phyloP scores from a whole-genome alignment of 768 basidiomycete species.

The Boletus rubescentipes region DNA sequence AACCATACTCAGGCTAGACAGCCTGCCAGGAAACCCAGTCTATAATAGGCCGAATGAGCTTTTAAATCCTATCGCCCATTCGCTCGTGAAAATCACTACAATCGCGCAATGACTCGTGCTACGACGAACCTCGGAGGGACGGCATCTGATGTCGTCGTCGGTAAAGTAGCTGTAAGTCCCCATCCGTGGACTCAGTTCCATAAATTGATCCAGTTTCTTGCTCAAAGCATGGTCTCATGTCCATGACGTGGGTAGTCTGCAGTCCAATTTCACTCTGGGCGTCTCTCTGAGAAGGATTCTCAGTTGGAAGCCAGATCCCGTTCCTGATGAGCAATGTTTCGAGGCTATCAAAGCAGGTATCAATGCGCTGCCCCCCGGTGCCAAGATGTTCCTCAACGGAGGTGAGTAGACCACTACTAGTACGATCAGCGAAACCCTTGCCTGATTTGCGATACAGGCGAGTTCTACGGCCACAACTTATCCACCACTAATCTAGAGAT shows the following conservation, averaged over 20 bases:
- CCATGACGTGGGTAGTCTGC: conserved; percentile 46
- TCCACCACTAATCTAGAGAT: conserved; percentile 48
- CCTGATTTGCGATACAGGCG: conserved; percentile 31
- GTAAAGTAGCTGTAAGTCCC: conserved; percentile 37
- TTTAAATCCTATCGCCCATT: background rate
- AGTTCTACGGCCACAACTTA: conserved; percentile 54
- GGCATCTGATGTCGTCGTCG: conserved; percentile 36
- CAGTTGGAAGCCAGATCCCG: conserved; percentile 44
- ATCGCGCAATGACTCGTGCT: conserved; percentile 26
- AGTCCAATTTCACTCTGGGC: background rate
- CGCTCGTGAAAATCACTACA: background rate
- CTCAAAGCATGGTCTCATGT: conserved; percentile 50
- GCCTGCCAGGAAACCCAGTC: background rate
- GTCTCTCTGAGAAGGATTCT: background rate
- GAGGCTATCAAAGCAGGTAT: conserved; percentile 57
- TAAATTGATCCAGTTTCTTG: background rate
- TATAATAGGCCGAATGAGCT: background rate
- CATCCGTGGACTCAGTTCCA: background rate
- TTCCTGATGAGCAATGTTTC: conserved; percentile 60
- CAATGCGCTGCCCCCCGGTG: conserved; percentile 40
- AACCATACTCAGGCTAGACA: background rate
- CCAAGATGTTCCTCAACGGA: conserved; percentile 52
- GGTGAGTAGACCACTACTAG: conserved; percentile 32
- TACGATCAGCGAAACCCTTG: background rate
- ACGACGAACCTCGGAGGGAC: conserved; percentile 40